Evolutionary conservation across 768 basidiomycete species (phyloP).

Genomic region (Mycena alexandri): DNA sequence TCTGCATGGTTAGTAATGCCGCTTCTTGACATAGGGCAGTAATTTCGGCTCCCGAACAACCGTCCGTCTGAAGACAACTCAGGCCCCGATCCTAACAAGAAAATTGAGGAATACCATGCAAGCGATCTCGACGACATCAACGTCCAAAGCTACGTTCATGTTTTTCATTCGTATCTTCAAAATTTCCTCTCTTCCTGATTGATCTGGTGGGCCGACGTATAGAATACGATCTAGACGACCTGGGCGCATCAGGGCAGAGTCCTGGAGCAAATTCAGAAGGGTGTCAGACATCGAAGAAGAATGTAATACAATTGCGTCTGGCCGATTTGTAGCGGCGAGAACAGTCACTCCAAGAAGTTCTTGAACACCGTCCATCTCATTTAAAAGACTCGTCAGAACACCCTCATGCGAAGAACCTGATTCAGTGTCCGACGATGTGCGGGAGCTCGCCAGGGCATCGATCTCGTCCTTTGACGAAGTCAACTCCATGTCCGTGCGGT

Average conservation of each 20-base stretch:
- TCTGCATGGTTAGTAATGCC: conserved; percentile 91
- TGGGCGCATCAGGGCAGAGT: conserved; percentile 94
- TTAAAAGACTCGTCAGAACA: conserved; percentile 91
- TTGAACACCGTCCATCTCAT: conserved; percentile 99
- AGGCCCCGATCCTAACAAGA: background rate
- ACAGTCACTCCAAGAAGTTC: conserved; percentile 95
- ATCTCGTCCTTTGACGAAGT: conserved; percentile 84
- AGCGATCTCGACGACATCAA: conserved; percentile 79
- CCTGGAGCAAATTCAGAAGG: conserved; percentile 61
- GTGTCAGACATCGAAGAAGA: conserved; percentile 1
- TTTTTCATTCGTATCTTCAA: conserved; percentile 78
- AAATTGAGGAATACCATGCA: conserved; percentile 63
- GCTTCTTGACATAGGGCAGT: conserved; percentile 95
- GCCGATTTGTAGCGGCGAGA: conserved; percentile 95
- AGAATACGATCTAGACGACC: conserved; percentile 94
- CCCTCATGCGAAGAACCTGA: conserved; percentile 79
- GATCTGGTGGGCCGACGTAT: conserved; percentile 94
- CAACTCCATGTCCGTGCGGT: background rate
- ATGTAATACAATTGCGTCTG: conserved; percentile 81
- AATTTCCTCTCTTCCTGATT: conserved; percentile 84
- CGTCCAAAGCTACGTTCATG: conserved; percentile 84
- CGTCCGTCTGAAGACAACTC: conserved; percentile 74
- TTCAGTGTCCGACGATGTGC: conserved; percentile 71
- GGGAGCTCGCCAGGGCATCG: conserved; percentile 89
- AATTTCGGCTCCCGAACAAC: conserved; percentile 97